phyloP scores from a whole-genome alignment of 106 monocot genomes.

The Platanthera zijinensis region DNA sequence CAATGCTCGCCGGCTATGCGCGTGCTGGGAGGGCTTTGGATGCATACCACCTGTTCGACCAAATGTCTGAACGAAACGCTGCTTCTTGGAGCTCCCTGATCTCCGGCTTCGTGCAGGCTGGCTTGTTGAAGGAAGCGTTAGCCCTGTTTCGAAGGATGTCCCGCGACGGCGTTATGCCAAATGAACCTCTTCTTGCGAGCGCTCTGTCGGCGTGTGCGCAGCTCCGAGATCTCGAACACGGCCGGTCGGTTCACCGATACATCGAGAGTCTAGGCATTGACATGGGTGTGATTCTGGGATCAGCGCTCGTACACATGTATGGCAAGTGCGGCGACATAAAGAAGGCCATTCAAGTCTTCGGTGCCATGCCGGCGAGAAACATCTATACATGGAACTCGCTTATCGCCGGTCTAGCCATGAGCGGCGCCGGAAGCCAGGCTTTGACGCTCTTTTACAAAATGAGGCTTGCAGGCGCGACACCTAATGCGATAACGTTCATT shows the following conservation, averaged over 20 bases:
- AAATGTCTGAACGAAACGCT: slow-evolving; percentile 44
- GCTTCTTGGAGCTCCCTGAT: slow-evolving; percentile 58
- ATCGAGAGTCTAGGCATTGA: slow-evolving; percentile 6
- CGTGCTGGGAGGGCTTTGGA: slow-evolving; percentile 12
- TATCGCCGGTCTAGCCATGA: slow-evolving; percentile 54
- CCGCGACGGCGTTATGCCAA: slow-evolving; percentile 16
- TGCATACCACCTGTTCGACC: slow-evolving; percentile 34
- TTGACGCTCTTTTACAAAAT: slow-evolving; percentile 64
- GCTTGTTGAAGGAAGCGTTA: slow-evolving; percentile 35
- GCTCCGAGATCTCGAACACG: slow-evolving; percentile 31
- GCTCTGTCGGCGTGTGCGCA: slow-evolving; percentile 45
- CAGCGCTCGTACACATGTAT: slow-evolving; percentile 62
- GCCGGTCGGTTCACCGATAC: slow-evolving; percentile 25
- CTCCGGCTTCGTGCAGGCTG: slow-evolving; percentile 41
- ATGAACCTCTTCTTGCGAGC: slow-evolving; percentile 45
- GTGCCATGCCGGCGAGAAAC: slow-evolving; percentile 48
- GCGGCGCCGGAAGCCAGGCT: slow-evolving; percentile 34
- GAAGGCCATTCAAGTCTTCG: slow-evolving; percentile 39
- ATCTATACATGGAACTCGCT: slow-evolving; percentile 64
- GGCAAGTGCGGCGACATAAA: slow-evolving; percentile 58
- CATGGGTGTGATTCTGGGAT: slow-evolving; percentile 20
- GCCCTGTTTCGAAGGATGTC: slow-evolving; percentile 37
- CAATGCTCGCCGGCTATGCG: slow-evolving; percentile 60
- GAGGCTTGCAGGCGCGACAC: slow-evolving; percentile 22
- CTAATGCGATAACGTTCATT: slow-evolving; percentile 49